These are phyloP conservation scores for Yamadazyma epiphylla DNA, from an alignment of 1,139 yeast species.

Conservation along the genomic window DNA sequence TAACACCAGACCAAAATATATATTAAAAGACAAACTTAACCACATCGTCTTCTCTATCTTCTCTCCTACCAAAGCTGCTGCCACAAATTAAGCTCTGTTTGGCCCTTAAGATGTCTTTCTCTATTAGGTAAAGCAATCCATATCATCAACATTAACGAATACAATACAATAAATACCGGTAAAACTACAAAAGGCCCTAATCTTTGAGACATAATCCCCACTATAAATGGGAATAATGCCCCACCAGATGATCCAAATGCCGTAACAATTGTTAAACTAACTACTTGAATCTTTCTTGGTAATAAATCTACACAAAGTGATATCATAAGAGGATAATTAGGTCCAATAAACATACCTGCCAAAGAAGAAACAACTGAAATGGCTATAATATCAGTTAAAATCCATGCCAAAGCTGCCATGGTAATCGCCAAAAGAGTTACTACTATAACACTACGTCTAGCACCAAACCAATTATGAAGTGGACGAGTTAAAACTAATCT, in stretches of 20 bases:
- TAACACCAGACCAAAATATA: too few relatives aligned
- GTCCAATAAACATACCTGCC: constrained; percentile 51
- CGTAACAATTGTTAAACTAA: constrained; percentile 50
- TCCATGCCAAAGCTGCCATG: constrained; percentile 45
- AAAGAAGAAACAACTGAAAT: constrained; percentile 45
- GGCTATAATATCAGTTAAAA: constrained; percentile 33
- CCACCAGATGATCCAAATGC: constrained; percentile 65
- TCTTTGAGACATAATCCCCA: constrained; percentile 50
- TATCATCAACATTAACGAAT: constrained; percentile 29
- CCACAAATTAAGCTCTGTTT: constrained; percentile 13
- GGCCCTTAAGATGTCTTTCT: constrained; percentile 15
- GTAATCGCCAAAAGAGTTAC: constrained; percentile 29
- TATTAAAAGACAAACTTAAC: neutral
- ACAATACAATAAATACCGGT: constrained; percentile 46
- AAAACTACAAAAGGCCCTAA: constrained; percentile 53
- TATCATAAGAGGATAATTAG: constrained; percentile 53
- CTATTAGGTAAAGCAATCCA: constrained; percentile 49
- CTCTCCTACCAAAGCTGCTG: constrained; percentile 18
- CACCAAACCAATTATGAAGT: constrained; percentile 41
- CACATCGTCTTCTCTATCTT: neutral
- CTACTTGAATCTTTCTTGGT: constrained; percentile 53
- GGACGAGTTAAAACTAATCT: constrained; percentile 45
- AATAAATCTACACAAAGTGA: constrained; percentile 42
- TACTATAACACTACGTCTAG: constrained; percentile 44
- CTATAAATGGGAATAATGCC: constrained; percentile 53